These are phyloP conservation scores for Botrytis aclada DNA, from an alignment of 2,329 filamentous ascomycete species.

Conservation along the genomic window DNA sequence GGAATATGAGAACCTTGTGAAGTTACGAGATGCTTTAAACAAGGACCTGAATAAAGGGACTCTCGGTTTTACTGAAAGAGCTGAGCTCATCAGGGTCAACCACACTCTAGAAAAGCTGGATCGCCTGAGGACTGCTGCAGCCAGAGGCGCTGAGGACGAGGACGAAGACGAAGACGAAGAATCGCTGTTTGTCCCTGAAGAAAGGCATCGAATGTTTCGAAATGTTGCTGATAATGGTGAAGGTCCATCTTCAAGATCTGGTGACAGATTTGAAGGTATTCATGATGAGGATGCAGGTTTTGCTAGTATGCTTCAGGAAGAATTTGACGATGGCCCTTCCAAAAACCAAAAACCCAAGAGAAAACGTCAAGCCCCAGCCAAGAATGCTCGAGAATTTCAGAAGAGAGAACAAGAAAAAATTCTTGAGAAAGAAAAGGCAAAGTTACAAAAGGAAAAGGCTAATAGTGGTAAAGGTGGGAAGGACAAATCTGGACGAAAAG, in stretches of 20 bases:
- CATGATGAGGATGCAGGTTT: constrained; percentile 9
- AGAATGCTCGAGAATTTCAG: constrained; percentile 25
- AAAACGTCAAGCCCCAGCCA: constrained; percentile 26
- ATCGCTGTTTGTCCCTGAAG: constrained; percentile 26
- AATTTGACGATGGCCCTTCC: constrained; percentile 1
- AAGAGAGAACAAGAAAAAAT: constrained; percentile 19
- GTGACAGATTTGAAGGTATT: constrained; percentile 5
- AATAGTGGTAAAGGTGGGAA: background rate
- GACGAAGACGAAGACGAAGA: constrained; percentile 19
- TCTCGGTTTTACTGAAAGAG: background rate
- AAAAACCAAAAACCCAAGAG: constrained; percentile 24
- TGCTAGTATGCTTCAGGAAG: constrained; percentile 23
- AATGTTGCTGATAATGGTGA: constrained; percentile 4
- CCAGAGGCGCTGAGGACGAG: background rate
- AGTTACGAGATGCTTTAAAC: background rate
- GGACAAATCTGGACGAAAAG: constrained; percentile 18
- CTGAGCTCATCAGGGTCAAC: background rate
- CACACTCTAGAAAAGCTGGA: background rate
- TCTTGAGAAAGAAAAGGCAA: constrained; percentile 27
- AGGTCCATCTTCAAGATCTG: constrained; percentile 10
- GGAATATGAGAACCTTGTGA: constrained; percentile 11
- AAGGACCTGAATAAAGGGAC: background rate
- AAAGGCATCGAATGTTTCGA: constrained; percentile 12
- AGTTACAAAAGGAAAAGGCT: constrained; percentile 26
- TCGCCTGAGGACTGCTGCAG: background rate